Base-by-base conservation (phyloP, 208 protist genomes). In the Acanthamoeba triangularis region DNA sequence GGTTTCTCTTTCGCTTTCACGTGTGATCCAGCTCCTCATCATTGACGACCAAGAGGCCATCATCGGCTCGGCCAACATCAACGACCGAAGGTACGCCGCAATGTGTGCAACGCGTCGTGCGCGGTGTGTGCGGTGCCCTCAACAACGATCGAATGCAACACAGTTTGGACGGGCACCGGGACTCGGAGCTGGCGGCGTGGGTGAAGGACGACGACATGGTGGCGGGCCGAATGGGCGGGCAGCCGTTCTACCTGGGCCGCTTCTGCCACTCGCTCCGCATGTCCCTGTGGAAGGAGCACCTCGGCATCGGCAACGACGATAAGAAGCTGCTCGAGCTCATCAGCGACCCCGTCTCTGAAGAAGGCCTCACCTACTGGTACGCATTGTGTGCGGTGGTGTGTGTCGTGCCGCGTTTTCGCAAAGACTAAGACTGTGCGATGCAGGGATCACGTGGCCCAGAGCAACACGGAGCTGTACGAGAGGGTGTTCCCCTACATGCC, bases 41-140 rank as follows among this genome's bases (percentile, higher is more conserved):
- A 59, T 97, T 2, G 96, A 97, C 63, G 96, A 97, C 67, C 35
- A 78, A 28, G 49, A 94, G 11, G 84, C 76, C 3, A 97, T 97
- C 41, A 93, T 97, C 65, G 96, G 96, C 25, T 96, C 93, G 28
- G 97, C 97, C 1, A 97, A 97, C 37, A 97, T 97, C 33, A 97
- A 97, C 44, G 97, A 97, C 72, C 49, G 97, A 23, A 94, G 90
- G 90, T 94, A 65, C 5, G 63, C 78, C 11, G 54, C n/a, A 78
- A 28, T 35, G 7, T 56, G 47, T 84, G 52, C 16, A 2, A 18
- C 56, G 20, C 1, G 74, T 72, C 14, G 35, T 78, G 63, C 8
- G n/a, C 8, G 23, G 63, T n/a, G 59, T n/a, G 59, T 65, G 59
- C 59, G 59, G 37, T 41, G 37, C 37, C 1, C 37, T 41, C 52